Conservation (phyloP, 169 alveolate genomes). For the Eimeria acervulina region DNA sequence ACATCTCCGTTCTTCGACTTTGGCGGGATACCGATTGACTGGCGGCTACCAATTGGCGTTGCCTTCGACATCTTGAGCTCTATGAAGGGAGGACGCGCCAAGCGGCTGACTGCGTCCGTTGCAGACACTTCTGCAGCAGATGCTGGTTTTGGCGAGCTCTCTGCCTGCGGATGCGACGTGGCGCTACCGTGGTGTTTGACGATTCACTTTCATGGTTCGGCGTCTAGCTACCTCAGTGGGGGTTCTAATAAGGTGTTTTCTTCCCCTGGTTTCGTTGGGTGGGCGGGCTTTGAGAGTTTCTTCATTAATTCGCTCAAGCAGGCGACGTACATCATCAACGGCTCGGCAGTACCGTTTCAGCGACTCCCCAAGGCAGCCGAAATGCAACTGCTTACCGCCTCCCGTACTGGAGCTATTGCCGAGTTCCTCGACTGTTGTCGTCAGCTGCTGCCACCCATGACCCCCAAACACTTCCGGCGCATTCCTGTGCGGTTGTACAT, state of each 20-base stretch:
- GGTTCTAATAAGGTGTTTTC: conserved; percentile 43
- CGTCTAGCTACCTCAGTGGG: conserved; percentile 68
- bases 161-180: conserved; percentile 74
- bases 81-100: conserved; percentile 33
- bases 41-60: conserved; percentile 82
- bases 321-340: conserved; percentile 75
- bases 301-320: conserved; percentile 76
- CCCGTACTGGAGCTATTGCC: conserved; percentile 34
- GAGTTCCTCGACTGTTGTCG: conserved; percentile 56
- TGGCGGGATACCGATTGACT: conserved; percentile 75
- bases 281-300: conserved; percentile 78
- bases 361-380: conserved; percentile 76
- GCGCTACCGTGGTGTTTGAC: conserved; percentile 78
- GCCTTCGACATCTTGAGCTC: conserved; percentile 70
- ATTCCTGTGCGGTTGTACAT: conserved; percentile 68
- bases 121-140: neutral
- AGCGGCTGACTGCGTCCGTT: neutral
- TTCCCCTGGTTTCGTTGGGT: conserved; percentile 64
- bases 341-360: conserved; percentile 80
- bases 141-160: conserved; percentile 38
- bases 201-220: conserved; percentile 69
- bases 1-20: conserved; percentile 79
- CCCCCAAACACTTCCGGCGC: conserved; percentile 54
- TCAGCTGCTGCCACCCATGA: conserved; percentile 60
- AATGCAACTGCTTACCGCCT: conserved; percentile 73